Percentiles rank a stretch among this genome's conserved stretches.
Evolutionary conservation across 108 stramenopile genomes (phyloP).

Genomic region (Cyclotella sp.): DNA sequence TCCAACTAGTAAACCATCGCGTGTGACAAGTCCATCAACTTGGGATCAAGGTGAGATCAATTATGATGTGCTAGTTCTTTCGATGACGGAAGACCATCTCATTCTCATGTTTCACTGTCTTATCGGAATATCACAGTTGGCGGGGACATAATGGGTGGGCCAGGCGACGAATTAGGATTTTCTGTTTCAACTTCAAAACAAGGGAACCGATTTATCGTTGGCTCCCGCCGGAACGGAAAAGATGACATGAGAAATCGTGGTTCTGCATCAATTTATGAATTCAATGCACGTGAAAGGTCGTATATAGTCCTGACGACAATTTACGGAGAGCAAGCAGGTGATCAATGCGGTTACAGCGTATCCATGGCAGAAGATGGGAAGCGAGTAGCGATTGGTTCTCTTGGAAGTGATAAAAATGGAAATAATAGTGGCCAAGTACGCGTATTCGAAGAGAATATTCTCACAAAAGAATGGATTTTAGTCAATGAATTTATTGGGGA

Average conservation of each 20-base stretch:
- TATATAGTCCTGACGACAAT: conserved; percentile 34
- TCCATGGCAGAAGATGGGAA: conserved; percentile 51
- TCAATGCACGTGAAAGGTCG: conserved; percentile 18
- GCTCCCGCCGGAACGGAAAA: conserved; percentile 38
- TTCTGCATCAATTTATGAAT: conserved; percentile 43
- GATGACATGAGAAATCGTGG: conserved; percentile 47
- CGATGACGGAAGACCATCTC: not conserved
- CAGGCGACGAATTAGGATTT: conserved; percentile 51
- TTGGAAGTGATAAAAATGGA: conserved; percentile 54
- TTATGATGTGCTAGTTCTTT: not conserved
- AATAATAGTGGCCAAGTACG: conserved; percentile 51
- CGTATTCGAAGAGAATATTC: conserved; percentile 44
- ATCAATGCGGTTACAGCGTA: conserved; percentile 57
- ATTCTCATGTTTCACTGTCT: not conserved
- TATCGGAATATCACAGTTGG: conserved; percentile 41
- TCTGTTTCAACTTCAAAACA: conserved; percentile 48
- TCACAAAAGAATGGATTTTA: conserved; percentile 33
- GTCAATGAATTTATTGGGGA: conserved; percentile 43
- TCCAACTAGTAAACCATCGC: not conserved
- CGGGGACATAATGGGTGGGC: conserved; percentile 34
- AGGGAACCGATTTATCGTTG: conserved; percentile 39
- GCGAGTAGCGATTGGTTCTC: conserved; percentile 51
- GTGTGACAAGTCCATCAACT: not conserved
- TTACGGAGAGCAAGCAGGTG: conserved; percentile 48
- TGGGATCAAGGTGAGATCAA: conserved; percentile 16